Conservation (phyloP, 768 basidiomycete genomes). For the Suillus placidus region DNA sequence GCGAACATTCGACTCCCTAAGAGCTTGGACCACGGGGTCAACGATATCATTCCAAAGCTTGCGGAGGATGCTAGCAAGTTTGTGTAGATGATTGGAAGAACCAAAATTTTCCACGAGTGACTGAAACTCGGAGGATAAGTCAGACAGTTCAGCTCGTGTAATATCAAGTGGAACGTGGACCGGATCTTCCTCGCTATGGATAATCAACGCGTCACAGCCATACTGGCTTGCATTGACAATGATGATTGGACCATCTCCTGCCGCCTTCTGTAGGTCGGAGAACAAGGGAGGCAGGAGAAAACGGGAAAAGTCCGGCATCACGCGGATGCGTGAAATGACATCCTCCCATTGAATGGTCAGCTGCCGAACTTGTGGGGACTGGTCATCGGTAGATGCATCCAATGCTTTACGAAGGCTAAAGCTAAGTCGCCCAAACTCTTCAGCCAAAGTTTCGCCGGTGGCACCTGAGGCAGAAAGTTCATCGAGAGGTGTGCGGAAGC, state of each 20-base stretch:
- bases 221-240: not conserved
- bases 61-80: conserved; percentile 14
- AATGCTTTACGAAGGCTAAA: too few species aligned
- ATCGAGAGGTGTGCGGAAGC: too few species aligned
- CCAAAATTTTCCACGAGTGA: not conserved
- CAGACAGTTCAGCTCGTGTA: not conserved
- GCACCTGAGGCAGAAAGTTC: too few species aligned
- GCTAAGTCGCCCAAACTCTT: too few species aligned
- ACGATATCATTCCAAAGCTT: conserved; percentile 33
- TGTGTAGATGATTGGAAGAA: not conserved
- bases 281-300: not conserved
- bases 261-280: not conserved
- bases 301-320: not conserved
- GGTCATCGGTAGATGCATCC: too few species aligned
- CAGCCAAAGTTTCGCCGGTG: too few species aligned
- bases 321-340: not conserved
- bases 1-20: conserved; percentile 13
- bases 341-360: not conserved
- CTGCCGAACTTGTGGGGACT: too few species aligned
- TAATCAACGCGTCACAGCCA: not conserved
- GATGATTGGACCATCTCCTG: not conserved
- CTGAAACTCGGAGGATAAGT: not conserved
- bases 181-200: not conserved
- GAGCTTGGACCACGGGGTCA: conserved; percentile 24
- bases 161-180: not conserved